These are phyloP conservation scores for Cryphonectria carpinicola DNA, from an alignment of 2,329 filamentous ascomycete genomes.

Conservation along the genomic window DNA sequence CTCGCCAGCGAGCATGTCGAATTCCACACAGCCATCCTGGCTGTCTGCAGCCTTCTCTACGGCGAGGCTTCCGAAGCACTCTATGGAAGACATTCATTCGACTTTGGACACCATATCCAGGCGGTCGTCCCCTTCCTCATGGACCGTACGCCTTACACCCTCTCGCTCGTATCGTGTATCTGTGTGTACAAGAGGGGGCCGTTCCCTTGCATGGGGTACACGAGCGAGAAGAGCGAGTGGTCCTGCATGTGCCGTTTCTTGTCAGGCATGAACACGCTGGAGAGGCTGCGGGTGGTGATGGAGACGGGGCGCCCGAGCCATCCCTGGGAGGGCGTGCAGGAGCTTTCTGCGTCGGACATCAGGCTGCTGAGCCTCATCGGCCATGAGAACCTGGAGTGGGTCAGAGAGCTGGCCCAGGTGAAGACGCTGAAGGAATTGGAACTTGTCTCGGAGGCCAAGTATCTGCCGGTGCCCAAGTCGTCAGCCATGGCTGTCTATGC, in stretches of 20 bases:
- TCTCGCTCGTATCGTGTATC: slow-evolving; percentile 52
- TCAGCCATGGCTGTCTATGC: slow-evolving; percentile 61
- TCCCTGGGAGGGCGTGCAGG: slow-evolving; percentile 54
- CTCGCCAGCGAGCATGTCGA: slow-evolving; percentile 45
- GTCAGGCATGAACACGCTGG: slow-evolving; percentile 43
- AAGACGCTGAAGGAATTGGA: slow-evolving; percentile 53
- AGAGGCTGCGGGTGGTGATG: slow-evolving; percentile 53
- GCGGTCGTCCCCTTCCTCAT: slow-evolving; percentile 60
- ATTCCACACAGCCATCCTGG: slow-evolving; percentile 51
- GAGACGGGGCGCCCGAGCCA: slow-evolving; percentile 55
- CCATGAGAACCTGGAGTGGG: slow-evolving; percentile 61
- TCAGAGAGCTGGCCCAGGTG: slow-evolving; percentile 56
- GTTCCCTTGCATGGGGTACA: slow-evolving; percentile 51
- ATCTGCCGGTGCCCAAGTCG: slow-evolving; percentile 56
- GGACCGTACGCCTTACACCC: slow-evolving; percentile 56
- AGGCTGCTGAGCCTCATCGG: slow-evolving; percentile 47
- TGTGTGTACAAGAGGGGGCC: slow-evolving; percentile 60
- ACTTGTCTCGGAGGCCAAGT: slow-evolving; percentile 57
- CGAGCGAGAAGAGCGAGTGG: slow-evolving; percentile 60
- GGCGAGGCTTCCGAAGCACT: slow-evolving; percentile 59
- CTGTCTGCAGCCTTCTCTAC: slow-evolving; percentile 52
- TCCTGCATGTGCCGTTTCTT: slow-evolving; percentile 54
- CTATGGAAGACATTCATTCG: slow-evolving; percentile 60
- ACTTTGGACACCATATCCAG: slow-evolving; percentile 64
- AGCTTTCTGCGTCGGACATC: slow-evolving; percentile 51